Base-by-base conservation (phyloP, 768 basidiomycete species). In the Lactifluus rugatus region DNA sequence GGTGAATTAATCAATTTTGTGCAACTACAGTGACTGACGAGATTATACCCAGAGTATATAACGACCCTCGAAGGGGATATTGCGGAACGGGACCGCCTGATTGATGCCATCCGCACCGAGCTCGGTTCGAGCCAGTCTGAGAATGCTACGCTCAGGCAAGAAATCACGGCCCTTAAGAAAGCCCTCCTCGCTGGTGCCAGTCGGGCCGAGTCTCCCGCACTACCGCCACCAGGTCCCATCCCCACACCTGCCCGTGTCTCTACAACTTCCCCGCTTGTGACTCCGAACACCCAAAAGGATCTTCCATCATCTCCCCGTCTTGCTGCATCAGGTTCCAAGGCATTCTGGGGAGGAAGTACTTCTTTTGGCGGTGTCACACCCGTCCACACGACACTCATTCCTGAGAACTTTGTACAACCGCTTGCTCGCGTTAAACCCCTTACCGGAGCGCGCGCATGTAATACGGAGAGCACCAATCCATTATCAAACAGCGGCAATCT, bases 11-110 rank as follows among this genome's bases (percentile, higher is more conserved):
- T 60, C 48, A 25, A 21, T 7, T 39, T 50, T 49, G 9, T 19
- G 17, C 23, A n/a, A 19, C n/a, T 14, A 14, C 10, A 17, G 17
- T 26, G 10, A 19, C 54, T 50, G 13, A 55, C 21, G 16, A 41
- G 19, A 23, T 2, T 4, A 21, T 16, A 6, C 13, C 10, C 69
- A 93, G 91, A 97, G 71, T 97, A 99, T 70, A 96, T 98, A 61
- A 81, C 89, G 11, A 93, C 91, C 0, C 84, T 99, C 53, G 96
- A 99, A 69, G 87, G 84, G 54, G 91, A 95, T 70, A 91, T 98
- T 66, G 87, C 88, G 14, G 91, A 93, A 68, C 83, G 95, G 32
- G 95, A 99, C 74, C 78, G 81, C 21, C 81, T 98, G 60, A 86
- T 99, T 62, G 87, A 90, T 63, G 85, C 87, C 44, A 90, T 94